phyloP scores from a whole-genome alignment of 768 basidiomycete species.

The Boletus sp. region DNA sequence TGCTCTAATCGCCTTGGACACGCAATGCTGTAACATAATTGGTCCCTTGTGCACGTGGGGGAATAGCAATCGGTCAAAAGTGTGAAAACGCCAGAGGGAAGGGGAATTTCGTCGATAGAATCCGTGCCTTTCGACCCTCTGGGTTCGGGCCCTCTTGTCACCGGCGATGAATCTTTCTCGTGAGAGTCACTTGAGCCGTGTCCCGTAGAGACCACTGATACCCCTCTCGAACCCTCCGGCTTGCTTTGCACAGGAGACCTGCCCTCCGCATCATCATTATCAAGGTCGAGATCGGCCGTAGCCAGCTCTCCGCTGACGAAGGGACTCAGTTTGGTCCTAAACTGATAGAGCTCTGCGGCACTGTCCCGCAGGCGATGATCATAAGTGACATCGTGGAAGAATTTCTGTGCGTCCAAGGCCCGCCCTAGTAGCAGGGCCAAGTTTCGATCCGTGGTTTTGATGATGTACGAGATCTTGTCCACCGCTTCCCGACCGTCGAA shows the following conservation, averaged over 20 bases:
- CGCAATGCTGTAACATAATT: constrained; percentile 95
- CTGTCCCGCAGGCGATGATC: constrained; percentile 94
- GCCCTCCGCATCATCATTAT: constrained; percentile 35
- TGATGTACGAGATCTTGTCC: constrained; percentile 95
- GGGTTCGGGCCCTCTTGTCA: constrained; percentile 17
- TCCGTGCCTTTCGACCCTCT: constrained; percentile 40
- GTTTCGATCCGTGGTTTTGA: constrained; percentile 97
- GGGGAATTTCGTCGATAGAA: constrained; percentile 57
- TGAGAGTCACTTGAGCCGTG: constrained; percentile 37
- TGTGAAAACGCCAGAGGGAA: constrained; percentile 95
- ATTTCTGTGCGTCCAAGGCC: constrained; percentile 96
- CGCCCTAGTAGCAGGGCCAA: constrained; percentile 93
- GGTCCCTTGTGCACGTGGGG: constrained; percentile 92
- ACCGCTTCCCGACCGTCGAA: constrained; percentile 98
- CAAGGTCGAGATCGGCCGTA: constrained; percentile 32
- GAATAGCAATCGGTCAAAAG: constrained; percentile 97
- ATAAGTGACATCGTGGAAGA: constrained; percentile 99
- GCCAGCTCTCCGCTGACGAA: constrained; percentile 78
- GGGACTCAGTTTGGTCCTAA: constrained; percentile 80
- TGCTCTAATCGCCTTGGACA: constrained; percentile 94
- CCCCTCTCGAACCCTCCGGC: constrained; percentile 20
- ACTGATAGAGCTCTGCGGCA: constrained; percentile 88
- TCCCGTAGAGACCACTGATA: constrained; percentile 26
- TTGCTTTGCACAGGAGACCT: constrained; percentile 27
- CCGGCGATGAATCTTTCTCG: constrained; percentile 33